Base-by-base conservation (phyloP, 768 basidiomycete genomes). In the Coprinellus micaceus region DNA sequence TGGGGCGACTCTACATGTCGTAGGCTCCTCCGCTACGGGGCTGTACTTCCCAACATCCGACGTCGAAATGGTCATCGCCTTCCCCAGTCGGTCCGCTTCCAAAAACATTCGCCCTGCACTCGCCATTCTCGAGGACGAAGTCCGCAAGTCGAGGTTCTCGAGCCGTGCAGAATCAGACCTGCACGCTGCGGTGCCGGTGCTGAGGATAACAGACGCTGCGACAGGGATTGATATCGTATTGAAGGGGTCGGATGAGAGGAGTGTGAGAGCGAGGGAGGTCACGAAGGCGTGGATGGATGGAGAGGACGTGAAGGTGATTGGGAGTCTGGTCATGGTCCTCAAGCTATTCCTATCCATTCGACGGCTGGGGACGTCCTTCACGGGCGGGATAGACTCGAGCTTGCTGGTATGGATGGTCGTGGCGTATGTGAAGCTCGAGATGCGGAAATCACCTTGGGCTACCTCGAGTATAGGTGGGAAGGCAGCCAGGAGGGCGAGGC, bases 381-480 rank as follows among this genome's bases (percentile, higher is more conserved):
- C 67, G 0, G 67, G 67, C 12, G 67, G 67, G 2, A 52, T 69
- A 13, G 66, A 69, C 37, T 66, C 66, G 28, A 66, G 67, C 26
- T 48, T 66, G 19, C 51, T 69, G 44, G 61, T 67, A 6, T 69
- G 67, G 67, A 65, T 69, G 67, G 66, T 69, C 3, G 64, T 69
- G 0, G 64, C 66, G 12, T 69, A 64, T 66, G 66, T 65, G 13
- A 51, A 64, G 11, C 58, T 67, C n/a, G 66, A 67, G 41, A 60
- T 63, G 63, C 62, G 61, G 13, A 66, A 63, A 37, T 1, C 33
- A 15, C 3, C 45, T 25, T 40, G 21, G 13, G 11, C 21, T 12
- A 19, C 28, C 28, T 36, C 13, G 9, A 17, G 25, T 2, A 41
- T 25, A 25, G 44, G 25, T 17, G 47, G 47, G 10, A 19, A 19